Evolutionary conservation across 306 rosid genomes (phyloP), one percentile per base, ranked within the genome.

Genomic region (Carpinus viminea): DNA sequence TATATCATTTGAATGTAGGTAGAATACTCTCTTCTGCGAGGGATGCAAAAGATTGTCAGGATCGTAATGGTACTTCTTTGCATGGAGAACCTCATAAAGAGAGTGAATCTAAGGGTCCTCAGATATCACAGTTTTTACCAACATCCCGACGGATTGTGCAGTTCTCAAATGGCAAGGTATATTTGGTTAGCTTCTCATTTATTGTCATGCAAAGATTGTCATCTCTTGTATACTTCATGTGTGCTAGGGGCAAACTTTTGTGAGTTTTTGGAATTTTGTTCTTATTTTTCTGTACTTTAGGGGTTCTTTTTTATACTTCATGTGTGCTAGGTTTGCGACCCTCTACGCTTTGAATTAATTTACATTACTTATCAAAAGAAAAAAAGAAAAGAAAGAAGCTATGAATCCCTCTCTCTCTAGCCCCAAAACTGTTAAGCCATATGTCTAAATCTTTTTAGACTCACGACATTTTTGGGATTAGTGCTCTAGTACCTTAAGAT

Each of bases 81-180:
- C 83, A 79, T 60, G 89, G 78, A 77, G 83, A 76, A 28, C 78
- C 85, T 80, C 78, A 72, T 61, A 88, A 88, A 66, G 91, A 76
- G 77, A 79, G 79, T 80, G 85, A 65, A 74, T 76, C 87, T 59
- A 81, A 81, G 82, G 90, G 78, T 76, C 77, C 91, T 72, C 85
- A 85, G 72, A 47, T 88, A 69, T 81, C 98, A 73, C 98, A 96
- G 31, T 96, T 96, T 91, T 88, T 96, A 21, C 97, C 97, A 60
- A 96, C 99, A 70, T 96, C 99, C 57, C 80, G 93, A 47, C 88
- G 99, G 31, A 96, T 96, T 79, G 99, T 93, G 69, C 99, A 96
- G 83, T 96, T 96, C 86, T 96, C 99, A 28, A 90, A 96, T 89
- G 99, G 98, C 83, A 91, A 88, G 97, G 99, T 89, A 84, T 77